Percentiles rank a stretch among this genome's conserved stretches.
These are phyloP conservation scores for Sporothrix mexicana DNA, from an alignment of 2,329 filamentous ascomycete species.

Conservation along the genomic window DNA sequence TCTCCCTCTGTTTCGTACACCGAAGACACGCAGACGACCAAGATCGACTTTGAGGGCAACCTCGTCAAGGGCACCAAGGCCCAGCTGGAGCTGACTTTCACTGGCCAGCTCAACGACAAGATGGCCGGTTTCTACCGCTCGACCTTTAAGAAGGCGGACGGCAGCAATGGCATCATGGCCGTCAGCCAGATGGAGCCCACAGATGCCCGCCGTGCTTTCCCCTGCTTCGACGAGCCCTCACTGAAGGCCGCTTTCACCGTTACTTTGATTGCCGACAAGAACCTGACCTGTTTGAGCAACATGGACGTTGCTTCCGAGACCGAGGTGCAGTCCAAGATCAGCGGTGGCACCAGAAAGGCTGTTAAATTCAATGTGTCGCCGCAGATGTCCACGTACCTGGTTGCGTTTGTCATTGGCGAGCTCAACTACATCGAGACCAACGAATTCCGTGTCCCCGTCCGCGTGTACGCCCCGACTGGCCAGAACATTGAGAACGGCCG, in stretches of 20 bases:
- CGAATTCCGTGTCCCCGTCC: conserved; percentile 86
- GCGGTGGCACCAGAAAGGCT: conserved; percentile 73
- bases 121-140: conserved; percentile 91
- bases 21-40: conserved; percentile 80
- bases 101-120: conserved; percentile 81
- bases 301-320: conserved; percentile 90
- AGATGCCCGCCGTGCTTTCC: conserved; percentile 89
- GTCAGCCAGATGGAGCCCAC: conserved; percentile 97
- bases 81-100: conserved; percentile 77
- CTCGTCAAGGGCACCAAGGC: conserved; percentile 78
- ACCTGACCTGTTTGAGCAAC: conserved; percentile 91
- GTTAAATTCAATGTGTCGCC: conserved; percentile 93
- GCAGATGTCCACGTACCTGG: conserved; percentile 92
- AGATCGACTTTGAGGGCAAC: conserved; percentile 75
- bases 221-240: conserved; percentile 94
- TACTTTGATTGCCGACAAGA: conserved; percentile 87
- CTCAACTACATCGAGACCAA: conserved; percentile 93
- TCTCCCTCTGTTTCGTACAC: conserved; percentile 74
- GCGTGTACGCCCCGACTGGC: conserved; percentile 91
- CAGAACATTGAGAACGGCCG: conserved; percentile 88
- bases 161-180: conserved; percentile 80
- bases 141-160: conserved; percentile 84
- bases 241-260: conserved; percentile 93
- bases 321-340: conserved; percentile 69
- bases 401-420: conserved; percentile 93